Evolutionary conservation across 352 stramenopile species (phyloP).

Genomic region (Pythium apleroticum): DNA sequence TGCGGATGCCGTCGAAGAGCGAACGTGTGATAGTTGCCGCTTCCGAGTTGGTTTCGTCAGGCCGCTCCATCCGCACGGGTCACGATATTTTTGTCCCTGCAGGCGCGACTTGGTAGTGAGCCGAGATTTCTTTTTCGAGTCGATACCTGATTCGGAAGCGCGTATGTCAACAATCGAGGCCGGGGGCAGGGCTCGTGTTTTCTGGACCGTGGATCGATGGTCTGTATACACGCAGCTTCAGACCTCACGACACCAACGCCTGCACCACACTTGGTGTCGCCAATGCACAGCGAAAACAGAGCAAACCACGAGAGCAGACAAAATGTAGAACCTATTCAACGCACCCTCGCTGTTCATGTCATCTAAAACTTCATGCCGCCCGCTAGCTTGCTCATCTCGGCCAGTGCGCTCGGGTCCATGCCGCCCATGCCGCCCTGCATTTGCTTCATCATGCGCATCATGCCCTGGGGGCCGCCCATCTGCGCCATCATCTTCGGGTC

Average conservation of each 20-base stretch:
- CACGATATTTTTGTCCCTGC: slow-evolving; percentile 2
- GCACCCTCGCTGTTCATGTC: not conserved
- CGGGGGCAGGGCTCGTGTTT: too few species aligned
- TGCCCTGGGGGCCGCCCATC: slow-evolving; percentile 79
- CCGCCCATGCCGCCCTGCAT: slow-evolving; percentile 76
- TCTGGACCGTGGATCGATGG: too few species aligned
- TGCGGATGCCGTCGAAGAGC: not conserved
- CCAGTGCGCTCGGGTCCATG: slow-evolving; percentile 71
- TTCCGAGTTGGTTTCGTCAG: slow-evolving; percentile 2
- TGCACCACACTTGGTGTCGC: too few species aligned
- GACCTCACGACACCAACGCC: too few species aligned
- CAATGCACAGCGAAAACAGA: too few species aligned
- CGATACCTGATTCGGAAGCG: too few species aligned
- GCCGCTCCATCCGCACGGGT: not conserved
- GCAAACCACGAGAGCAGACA: not conserved
- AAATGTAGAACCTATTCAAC: slow-evolving; percentile 10
- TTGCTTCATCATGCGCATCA: slow-evolving; percentile 94
- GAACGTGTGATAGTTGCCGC: not conserved
- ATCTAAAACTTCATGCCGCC: slow-evolving; percentile 80
- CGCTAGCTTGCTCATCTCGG: slow-evolving; percentile 84
- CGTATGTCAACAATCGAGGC: too few species aligned
- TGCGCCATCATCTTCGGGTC: slow-evolving; percentile 92
- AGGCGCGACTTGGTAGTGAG: not conserved
- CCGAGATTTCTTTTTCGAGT: too few species aligned
- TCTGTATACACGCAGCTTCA: too few species aligned